Conservation (phyloP, 2,329 filamentous ascomycete genomes). For the Parasarocladium wereldwijsianum region DNA sequence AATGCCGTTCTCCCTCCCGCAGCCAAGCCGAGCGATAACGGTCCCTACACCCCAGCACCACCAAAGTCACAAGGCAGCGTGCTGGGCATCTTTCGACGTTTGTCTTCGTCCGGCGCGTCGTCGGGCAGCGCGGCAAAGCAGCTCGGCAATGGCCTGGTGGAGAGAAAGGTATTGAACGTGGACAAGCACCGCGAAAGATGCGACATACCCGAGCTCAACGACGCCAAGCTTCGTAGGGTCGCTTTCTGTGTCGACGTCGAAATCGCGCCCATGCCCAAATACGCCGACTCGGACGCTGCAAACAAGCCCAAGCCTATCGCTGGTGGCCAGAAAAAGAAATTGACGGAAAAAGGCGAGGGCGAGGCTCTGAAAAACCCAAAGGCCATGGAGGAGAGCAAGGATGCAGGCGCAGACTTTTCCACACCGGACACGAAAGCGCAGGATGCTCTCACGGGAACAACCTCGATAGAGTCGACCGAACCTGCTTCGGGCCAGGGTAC, state of each 20-base stretch:
- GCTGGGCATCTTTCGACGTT: conserved; percentile 64
- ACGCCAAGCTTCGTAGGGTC: conserved; percentile 70
- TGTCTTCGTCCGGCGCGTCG: conserved; percentile 52
- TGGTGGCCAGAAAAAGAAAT: conserved; percentile 42
- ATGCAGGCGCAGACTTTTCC: conserved; percentile 16
- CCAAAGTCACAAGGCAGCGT: conserved; percentile 62
- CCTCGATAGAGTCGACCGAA: conserved; percentile 8
- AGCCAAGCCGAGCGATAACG: conserved; percentile 39
- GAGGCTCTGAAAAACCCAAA: conserved; percentile 57
- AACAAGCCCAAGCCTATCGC: conserved; percentile 27
- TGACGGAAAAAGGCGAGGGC: conserved; percentile 57
- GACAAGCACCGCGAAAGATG: conserved; percentile 69
- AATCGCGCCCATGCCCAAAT: conserved; percentile 76
- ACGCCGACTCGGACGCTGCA: conserved; percentile 51
- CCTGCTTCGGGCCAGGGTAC: conserved; percentile 18
- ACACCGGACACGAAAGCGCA: conserved; percentile 1
- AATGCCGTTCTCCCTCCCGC: conserved; percentile 46
- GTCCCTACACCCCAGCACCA: conserved; percentile 59
- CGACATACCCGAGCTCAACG: conserved; percentile 62
- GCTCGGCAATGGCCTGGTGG: conserved; percentile 52
- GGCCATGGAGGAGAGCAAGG: conserved; percentile 34
- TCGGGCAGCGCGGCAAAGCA: conserved; percentile 12
- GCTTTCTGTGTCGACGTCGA: conserved; percentile 97
- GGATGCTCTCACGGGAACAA: neutral
- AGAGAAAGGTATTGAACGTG: conserved; percentile 71